Evolutionary conservation across 1,284 basidiomycete species (phyloP).

Genomic region (Coriolopsis trogii): DNA sequence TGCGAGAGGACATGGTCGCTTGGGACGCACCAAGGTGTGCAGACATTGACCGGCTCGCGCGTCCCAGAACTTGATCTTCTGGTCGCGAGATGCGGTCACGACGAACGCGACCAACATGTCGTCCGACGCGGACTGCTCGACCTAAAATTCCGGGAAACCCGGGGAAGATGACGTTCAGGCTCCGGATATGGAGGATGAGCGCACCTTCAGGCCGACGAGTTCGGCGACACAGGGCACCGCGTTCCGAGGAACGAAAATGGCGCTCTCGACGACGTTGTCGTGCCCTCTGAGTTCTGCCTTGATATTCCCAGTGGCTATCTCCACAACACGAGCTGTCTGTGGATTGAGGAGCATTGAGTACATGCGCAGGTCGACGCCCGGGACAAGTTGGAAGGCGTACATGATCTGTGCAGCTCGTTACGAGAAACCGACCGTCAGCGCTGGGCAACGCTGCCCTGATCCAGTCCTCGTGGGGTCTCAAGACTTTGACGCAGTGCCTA

Average conservation of each 20-base stretch:
- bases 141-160: too few species aligned
- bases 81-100: slow-evolving; percentile 71
- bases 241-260: slow-evolving; percentile 61
- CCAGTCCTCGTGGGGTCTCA: slow-evolving; percentile 69
- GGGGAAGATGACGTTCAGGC: too few species aligned
- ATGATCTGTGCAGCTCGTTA: slow-evolving; percentile 70
- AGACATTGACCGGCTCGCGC: slow-evolving; percentile 62
- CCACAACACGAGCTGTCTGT: slow-evolving; percentile 68
- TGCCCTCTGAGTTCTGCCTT: slow-evolving; percentile 73
- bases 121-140: too few species aligned
- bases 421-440: slow-evolving; percentile 56
- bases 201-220: too few species aligned
- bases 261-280: slow-evolving; percentile 71
- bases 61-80: slow-evolving; percentile 75
- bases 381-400: too few species aligned
- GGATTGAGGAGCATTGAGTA: slow-evolving; percentile 3
- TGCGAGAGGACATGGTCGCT: too few species aligned
- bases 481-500: slow-evolving; percentile 60
- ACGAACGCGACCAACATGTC: too few species aligned
- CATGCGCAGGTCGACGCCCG: background rate
- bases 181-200: too few species aligned
- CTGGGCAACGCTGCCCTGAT: slow-evolving; percentile 63
- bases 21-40: slow-evolving; percentile 53
- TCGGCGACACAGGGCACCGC: slow-evolving; percentile 57
- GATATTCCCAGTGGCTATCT: slow-evolving; percentile 57